Evolutionary conservation across 208 protist genomes (phyloP).

Genomic region (Wallacemonas sp.): DNA sequence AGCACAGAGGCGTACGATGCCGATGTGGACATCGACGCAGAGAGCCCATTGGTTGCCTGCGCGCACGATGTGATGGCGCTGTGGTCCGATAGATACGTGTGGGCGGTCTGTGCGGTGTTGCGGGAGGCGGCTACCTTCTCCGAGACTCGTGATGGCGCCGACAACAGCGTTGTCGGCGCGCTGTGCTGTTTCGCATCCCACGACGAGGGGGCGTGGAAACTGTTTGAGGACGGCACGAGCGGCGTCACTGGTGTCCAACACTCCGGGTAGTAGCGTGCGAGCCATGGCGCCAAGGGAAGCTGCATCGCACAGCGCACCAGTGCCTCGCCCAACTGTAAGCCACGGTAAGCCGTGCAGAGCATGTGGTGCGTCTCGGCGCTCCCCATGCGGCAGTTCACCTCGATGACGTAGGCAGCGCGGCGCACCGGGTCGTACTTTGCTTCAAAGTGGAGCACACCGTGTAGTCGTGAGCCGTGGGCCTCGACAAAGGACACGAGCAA

Average conservation of each 20-base stretch:
- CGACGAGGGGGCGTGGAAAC: neutral
- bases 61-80: too few relatives aligned
- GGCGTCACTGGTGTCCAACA: neutral
- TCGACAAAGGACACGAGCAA: conserved; percentile 44
- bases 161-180: too few relatives aligned
- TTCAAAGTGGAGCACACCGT: conserved; percentile 83
- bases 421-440: conserved; percentile 70
- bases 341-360: conserved; percentile 52
- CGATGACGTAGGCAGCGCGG: conserved; percentile 57
- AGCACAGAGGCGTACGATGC: too few relatives aligned
- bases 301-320: conserved; percentile 64
- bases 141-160: too few relatives aligned
- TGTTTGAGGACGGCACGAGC: neutral
- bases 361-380: conserved; percentile 79
- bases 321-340: conserved; percentile 60
- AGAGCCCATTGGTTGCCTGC: too few relatives aligned
- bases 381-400: conserved; percentile 84
- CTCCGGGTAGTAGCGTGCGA: conserved; percentile 37
- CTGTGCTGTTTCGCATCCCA: too few relatives aligned
- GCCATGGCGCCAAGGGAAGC: conserved; percentile 32
- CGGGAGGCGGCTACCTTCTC: too few relatives aligned
- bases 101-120: too few relatives aligned
- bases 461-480: conserved; percentile 22
- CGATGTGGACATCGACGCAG: too few relatives aligned
- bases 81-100: too few relatives aligned